These are phyloP conservation scores for Cucumis melo DNA, from an alignment of 306 rosid genomes.

Conservation along the genomic window DNA sequence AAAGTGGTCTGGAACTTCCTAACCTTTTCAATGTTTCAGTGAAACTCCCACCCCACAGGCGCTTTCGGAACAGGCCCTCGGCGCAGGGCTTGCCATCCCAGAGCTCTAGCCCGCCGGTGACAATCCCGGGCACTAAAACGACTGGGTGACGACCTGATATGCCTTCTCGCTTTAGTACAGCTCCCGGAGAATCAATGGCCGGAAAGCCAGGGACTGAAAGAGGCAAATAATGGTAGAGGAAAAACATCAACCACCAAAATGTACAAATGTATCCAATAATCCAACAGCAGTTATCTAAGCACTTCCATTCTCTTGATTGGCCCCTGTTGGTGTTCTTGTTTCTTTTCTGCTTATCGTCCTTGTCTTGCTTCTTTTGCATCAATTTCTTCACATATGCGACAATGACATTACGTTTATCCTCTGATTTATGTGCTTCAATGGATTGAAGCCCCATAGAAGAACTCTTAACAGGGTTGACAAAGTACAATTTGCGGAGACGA, in stretches of 20 bases:
- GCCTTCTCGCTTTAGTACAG: constrained; percentile 39
- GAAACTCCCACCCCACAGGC: constrained; percentile 61
- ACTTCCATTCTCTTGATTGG: constrained; percentile 31
- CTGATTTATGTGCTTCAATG: constrained; percentile 5
- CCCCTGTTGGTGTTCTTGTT: constrained; percentile 9
- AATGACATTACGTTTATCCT: background rate
- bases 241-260: constrained; percentile 58
- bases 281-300: constrained; percentile 46
- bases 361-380: background rate
- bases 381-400: background rate
- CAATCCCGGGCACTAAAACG: constrained; percentile 42
- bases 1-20: background rate
- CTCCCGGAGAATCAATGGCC: constrained; percentile 43
- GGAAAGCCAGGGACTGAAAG: constrained; percentile 26
- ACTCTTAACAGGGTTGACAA: constrained; percentile 15
- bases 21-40: constrained; percentile 55
- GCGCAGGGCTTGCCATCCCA: constrained; percentile 83
- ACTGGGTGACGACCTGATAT: constrained; percentile 40
- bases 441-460: constrained; percentile 18
- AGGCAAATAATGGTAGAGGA: constrained; percentile 29
- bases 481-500: constrained; percentile 23
- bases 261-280: constrained; percentile 44
- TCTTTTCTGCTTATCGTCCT: constrained; percentile 12
- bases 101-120: constrained; percentile 53
- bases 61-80: constrained; percentile 41